These are phyloP conservation scores for Trametes cingulata DNA, from an alignment of 768 basidiomycete species.

Conservation along the genomic window DNA sequence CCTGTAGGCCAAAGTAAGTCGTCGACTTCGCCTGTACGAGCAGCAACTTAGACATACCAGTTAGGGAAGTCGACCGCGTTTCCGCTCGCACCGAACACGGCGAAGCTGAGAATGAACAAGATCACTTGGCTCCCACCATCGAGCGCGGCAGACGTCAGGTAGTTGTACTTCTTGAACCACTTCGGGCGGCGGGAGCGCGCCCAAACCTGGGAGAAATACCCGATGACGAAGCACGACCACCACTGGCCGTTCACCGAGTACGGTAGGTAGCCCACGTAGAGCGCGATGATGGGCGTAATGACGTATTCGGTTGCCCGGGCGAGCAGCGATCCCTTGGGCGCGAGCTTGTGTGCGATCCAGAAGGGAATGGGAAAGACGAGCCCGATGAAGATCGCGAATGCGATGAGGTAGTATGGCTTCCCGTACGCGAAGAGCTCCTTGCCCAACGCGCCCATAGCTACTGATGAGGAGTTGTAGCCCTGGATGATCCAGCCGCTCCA, in stretches of 20 bases:
- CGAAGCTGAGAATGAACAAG: conserved; percentile 46
- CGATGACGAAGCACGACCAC: conserved; percentile 55
- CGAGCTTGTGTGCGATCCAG: conserved; percentile 45
- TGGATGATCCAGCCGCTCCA: conserved; percentile 59
- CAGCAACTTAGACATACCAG: conserved; percentile 39
- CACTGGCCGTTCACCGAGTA: conserved; percentile 58
- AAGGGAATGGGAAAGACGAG: conserved; percentile 51
- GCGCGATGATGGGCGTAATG: conserved; percentile 47
- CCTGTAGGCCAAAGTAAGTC: conserved; percentile 13
- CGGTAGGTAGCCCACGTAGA: conserved; percentile 41
- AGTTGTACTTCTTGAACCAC: conserved; percentile 55
- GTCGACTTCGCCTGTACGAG: not conserved
- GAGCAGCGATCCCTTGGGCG: conserved; percentile 35
- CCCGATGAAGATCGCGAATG: conserved; percentile 54
- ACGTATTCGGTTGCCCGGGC: conserved; percentile 42
- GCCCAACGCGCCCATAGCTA: conserved; percentile 57
- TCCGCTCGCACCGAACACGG: conserved; percentile 44
- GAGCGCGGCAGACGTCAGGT: conserved; percentile 48
- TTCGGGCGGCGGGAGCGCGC: conserved; percentile 42
- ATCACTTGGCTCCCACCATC: conserved; percentile 52
- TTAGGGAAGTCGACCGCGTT: conserved; percentile 44
- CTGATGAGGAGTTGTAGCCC: conserved; percentile 52
- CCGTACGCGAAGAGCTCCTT: conserved; percentile 52
- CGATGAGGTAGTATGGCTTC: conserved; percentile 48
- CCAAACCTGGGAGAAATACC: conserved; percentile 51